Evolutionary conservation across 1,139 yeast genomes (phyloP).

Genomic region (Geotrichum bryndzae): DNA sequence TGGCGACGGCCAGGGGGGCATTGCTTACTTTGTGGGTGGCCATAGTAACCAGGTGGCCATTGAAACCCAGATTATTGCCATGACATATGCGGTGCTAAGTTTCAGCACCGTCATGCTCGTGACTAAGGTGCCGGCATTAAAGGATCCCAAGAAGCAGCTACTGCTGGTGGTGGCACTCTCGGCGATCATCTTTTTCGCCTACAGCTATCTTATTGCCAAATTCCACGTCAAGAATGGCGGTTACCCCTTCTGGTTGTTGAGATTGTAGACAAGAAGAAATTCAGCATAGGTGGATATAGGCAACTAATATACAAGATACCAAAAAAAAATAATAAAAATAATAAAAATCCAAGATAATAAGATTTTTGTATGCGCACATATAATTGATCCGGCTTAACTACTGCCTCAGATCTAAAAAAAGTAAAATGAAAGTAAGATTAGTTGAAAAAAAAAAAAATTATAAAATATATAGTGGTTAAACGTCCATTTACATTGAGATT

Average conservation of each 20-base stretch:
- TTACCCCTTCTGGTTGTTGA: conserved; percentile 26
- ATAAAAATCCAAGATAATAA: too few species aligned
- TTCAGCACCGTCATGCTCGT: conserved; percentile 43
- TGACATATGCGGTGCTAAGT: conserved; percentile 35
- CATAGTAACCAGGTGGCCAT: conserved; percentile 69
- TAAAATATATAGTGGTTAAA: background rate
- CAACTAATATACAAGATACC: background rate
- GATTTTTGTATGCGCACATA: background rate
- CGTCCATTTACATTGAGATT: background rate
- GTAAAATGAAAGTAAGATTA: background rate
- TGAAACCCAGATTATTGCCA: conserved; percentile 48
- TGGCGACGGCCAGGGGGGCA: conserved; percentile 49
- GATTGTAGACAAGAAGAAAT: conserved; percentile 6
- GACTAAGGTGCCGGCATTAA: conserved; percentile 46
- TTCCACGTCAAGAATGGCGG: conserved; percentile 54
- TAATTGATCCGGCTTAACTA: too few species aligned
- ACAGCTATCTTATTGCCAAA: conserved; percentile 46
- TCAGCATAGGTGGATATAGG: background rate
- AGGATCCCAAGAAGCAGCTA: conserved; percentile 41
- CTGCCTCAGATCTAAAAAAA: too few species aligned
- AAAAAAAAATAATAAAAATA: background rate
- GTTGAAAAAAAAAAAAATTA: background rate
- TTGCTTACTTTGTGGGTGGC: conserved; percentile 59
- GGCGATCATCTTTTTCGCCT: conserved; percentile 41
- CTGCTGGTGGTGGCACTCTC: conserved; percentile 43